Evolutionary conservation across 2,329 filamentous ascomycete genomes (phyloP).

Genomic region (Akanthomyces muscarius): DNA sequence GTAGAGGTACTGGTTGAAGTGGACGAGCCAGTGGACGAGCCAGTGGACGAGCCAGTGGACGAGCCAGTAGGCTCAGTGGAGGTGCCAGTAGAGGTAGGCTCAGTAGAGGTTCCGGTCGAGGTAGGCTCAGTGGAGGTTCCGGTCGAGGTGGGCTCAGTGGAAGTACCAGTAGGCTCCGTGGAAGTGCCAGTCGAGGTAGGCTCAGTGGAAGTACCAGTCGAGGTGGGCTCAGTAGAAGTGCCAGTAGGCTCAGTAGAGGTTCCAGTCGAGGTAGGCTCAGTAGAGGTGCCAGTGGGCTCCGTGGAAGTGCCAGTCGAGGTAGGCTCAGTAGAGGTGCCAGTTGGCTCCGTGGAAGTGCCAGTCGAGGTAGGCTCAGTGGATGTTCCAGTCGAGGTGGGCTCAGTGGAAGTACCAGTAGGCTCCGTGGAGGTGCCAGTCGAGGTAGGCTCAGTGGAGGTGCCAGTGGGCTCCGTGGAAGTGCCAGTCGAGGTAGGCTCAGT

Average conservation of each 20-base stretch:
- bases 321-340: constrained; percentile 1
- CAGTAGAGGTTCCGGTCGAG: neutral
- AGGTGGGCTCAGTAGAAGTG: neutral
- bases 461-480: constrained; percentile 13
- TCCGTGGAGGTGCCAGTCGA: constrained; percentile 8
- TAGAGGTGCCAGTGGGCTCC: neutral
- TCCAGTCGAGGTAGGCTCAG: constrained; percentile 3
- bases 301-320: constrained; percentile 5
- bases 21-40: constrained; percentile 13
- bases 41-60: constrained; percentile 3
- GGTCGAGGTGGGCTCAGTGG: neutral
- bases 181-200: constrained; percentile 12
- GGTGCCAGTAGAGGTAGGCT: neutral
- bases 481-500: constrained; percentile 15
- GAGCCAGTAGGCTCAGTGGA: constrained; percentile 15
- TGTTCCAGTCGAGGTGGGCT: constrained; percentile 10
- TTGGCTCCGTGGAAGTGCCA: neutral
- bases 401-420: constrained; percentile 3
- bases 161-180: constrained; percentile 9
- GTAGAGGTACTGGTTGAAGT: neutral
- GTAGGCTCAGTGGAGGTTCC: constrained; percentile 13
- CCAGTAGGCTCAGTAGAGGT: constrained; percentile 5
- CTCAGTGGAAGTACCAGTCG: constrained; percentile 12
- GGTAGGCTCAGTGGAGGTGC: constrained; percentile 15
- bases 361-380: constrained; percentile 15